Conservation (phyloP, 164 flowering plant genomes). For the Kalanchoe fedtschenkoi region DNA sequence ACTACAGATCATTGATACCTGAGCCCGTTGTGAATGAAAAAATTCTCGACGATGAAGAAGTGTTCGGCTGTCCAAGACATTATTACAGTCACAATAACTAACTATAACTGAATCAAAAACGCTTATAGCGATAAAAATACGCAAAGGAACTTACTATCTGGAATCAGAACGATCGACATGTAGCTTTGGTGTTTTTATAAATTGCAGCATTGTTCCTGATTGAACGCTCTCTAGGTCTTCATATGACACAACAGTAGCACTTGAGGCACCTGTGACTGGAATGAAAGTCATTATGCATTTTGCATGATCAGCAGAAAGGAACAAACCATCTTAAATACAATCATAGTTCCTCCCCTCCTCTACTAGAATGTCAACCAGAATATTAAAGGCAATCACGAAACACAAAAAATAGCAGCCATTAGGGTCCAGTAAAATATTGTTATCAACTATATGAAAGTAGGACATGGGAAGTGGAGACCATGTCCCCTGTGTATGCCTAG, state of each 20-base stretch:
- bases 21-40: conserved; percentile 95
- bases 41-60: conserved; percentile 82
- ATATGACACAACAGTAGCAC: conserved; percentile 37
- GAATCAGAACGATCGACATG: conserved; percentile 71
- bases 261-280: conserved; percentile 30
- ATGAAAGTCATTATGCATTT: conserved; percentile 31
- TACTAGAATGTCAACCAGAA: too few species aligned
- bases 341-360: too few species aligned
- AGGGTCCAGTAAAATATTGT: too few species aligned
- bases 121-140: background rate
- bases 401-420: too few species aligned
- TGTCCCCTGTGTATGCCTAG: too few species aligned
- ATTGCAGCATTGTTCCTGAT: conserved; percentile 47
- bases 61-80: conserved; percentile 40
- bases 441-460: too few species aligned
- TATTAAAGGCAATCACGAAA: too few species aligned
- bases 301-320: background rate
- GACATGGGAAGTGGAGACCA: too few species aligned
- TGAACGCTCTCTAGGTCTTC: conserved; percentile 53
- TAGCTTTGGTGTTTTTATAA: conserved; percentile 77
- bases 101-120: background rate
- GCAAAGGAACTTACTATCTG: conserved; percentile 45
- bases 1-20: conserved; percentile 30
- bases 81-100: background rate
- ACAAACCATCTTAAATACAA: too few species aligned